phyloP scores from a whole-genome alignment of 805 yeast species.

The Teunomyces atbi region DNA sequence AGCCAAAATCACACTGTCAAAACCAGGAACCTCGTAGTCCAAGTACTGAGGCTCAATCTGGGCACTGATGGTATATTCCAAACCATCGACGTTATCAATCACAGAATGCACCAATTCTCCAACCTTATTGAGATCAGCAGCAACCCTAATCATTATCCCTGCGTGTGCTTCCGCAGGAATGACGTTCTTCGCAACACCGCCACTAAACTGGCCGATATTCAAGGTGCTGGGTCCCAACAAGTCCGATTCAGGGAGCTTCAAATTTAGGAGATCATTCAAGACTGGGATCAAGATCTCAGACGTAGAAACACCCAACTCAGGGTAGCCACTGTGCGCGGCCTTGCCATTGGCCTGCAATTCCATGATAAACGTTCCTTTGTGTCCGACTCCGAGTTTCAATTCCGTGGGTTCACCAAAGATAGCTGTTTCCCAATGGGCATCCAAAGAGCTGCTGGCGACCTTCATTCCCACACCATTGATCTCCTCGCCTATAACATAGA shows the following conservation, averaged over 20 bases:
- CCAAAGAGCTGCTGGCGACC: constrained; percentile 37
- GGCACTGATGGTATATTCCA: constrained; percentile 16
- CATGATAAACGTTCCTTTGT: constrained; percentile 55
- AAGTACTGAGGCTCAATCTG: constrained; percentile 43
- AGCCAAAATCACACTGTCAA: constrained; percentile 50
- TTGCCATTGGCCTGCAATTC: constrained; percentile 49
- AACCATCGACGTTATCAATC: constrained; percentile 26
- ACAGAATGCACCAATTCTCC: constrained; percentile 32
- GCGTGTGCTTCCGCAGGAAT: constrained; percentile 60
- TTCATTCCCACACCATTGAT: constrained; percentile 64
- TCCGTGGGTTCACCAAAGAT: constrained; percentile 80
- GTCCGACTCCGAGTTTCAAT: constrained; percentile 64
- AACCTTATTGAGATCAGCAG: constrained; percentile 44
- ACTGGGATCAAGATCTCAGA: constrained; percentile 53
- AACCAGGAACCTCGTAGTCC: constrained; percentile 64
- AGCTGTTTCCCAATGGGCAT: constrained; percentile 55
- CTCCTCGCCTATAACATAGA: constrained; percentile 74
- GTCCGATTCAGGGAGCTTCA: constrained; percentile 49
- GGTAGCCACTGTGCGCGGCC: constrained; percentile 69
- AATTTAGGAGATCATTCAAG: constrained; percentile 42
- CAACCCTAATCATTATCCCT: constrained; percentile 50
- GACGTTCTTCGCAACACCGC: constrained; percentile 68
- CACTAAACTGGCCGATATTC: constrained; percentile 56
- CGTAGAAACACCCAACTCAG: constrained; percentile 65
- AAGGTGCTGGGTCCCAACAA: constrained; percentile 60